Evolutionary conservation across 2,329 filamentous ascomycete genomes (phyloP), one percentile per base, ranked within the genome.

Genomic region (Ophiocordyceps camponoti-leonardi): DNA sequence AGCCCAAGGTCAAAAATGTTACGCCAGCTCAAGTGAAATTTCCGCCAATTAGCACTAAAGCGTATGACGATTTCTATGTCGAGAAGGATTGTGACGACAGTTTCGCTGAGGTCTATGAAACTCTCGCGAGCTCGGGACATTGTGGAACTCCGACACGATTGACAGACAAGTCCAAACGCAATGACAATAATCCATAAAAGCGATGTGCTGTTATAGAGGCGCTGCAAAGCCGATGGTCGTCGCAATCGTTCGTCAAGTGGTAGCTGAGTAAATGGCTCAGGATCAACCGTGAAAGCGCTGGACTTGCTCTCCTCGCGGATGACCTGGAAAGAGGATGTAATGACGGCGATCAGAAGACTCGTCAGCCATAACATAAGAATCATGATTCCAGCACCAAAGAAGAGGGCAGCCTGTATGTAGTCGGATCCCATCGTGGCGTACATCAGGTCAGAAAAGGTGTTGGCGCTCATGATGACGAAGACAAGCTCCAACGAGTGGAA

Each of bases 391-490:
- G 72, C 75, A 23, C 71, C 78, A 46, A 81, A 81, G 56, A 80
- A 98, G 3, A 96, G 67, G 1, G 88, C 86, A 4, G 87, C 79
- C 16, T 85, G 75, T 7, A 94, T 73, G 55, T 94, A 96, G 60
- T 98, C 92, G 23, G 86, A 93, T 56, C 94, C 79, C 45, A 84
- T 87, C 5, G 90, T 87, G 54, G 86, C 84, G 62, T 98, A 98
- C 70, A 98, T 86, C 45, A 96, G 67, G 61, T 96, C 86, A 1
- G 86, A 83, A 62, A 93, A 98, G 0, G 92, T 98, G 60, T 98
- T 98, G 43, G 87, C 90, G 55, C 86, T 94, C 86, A 98, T 98
- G 58, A 98, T 82, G 44, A 98, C 86, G 58, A 98, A 98, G 2
- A 98, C 88, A 47, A 96, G 69, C 64, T 98, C 87, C 45, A 96